Base-by-base conservation (phyloP, 306 rosid genomes). In the Lathyrus tuberosus region DNA sequence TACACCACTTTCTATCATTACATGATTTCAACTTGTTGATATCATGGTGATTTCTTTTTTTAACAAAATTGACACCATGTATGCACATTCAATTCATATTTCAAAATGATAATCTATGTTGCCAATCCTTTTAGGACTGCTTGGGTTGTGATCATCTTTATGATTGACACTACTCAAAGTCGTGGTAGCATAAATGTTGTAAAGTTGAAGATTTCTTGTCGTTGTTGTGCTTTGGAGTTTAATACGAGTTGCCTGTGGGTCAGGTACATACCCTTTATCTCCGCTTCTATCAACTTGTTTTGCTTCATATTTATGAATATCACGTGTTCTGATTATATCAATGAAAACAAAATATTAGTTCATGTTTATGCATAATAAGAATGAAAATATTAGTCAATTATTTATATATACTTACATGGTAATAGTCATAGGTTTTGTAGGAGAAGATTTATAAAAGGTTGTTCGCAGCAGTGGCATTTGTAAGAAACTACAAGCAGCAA, bases 361-460 rank as follows among this genome's bases (percentile, higher is more conserved):
- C 57, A 51, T 51, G 6, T 4, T 3, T 0, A 40, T 40, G 10
- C 11, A 40, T 10, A 10, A 47, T 47, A 16, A 6, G 24, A 10
- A 48, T 15, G 10, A 48, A 6, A 8, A 7, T 8, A 6, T 8
- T 51, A 51, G 8, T 53, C 3, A 57, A 28, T 11, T 5, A 24
- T n/a, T n/a, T 24, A 8, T 16, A 16, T 48, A 16, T 16, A 58
- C 76, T 72, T 72, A 72, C 76, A 61, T 60, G 48, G 51, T 61
- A 17, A 20, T 14, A 8, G 13, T 47, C 62, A 14, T 49, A 1
- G 30, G 3, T 14, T 35, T 48, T 11, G 20, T 20, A 13, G 17
- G 8, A 12, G 13, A 22, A 48, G n/a, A n/a, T n/a, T n/a, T n/a
- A n/a, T n/a, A n/a, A n/a, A n/a, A n/a, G n/a, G n/a, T n/a, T n/a